Conservation (phyloP, 495 filamentous ascomycete genomes). For the Elasticomyces elasticus region DNA sequence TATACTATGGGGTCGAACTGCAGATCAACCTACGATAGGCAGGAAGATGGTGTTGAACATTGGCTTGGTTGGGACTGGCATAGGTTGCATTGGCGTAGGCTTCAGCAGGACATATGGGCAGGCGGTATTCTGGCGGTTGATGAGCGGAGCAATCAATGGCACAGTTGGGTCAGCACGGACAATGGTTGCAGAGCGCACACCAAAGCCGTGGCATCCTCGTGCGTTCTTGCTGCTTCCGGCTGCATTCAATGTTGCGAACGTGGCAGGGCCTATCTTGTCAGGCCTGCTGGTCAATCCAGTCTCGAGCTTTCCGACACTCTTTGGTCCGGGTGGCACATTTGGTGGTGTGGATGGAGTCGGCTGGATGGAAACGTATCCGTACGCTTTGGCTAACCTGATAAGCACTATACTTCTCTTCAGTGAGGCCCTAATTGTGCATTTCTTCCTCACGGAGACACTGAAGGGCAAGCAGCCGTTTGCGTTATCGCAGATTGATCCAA, state of each 20-base stretch:
- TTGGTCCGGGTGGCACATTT: slow-evolving; percentile 21
- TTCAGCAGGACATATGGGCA: slow-evolving; percentile 26
- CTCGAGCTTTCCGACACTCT: slow-evolving; percentile 14
- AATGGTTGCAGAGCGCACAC: slow-evolving; percentile 26
- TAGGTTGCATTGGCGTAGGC: slow-evolving; percentile 26
- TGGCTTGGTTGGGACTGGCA: slow-evolving; percentile 26
- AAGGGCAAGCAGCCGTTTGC: slow-evolving; percentile 16
- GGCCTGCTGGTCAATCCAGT: slow-evolving; percentile 25
- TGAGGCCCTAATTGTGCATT: slow-evolving; percentile 23
- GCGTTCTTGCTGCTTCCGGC: slow-evolving; percentile 29
- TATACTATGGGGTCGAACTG: slow-evolving; percentile 27
- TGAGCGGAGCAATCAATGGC: slow-evolving; percentile 29
- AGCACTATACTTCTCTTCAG: slow-evolving; percentile 21
- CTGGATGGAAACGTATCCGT: slow-evolving; percentile 28
- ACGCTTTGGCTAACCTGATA: slow-evolving; percentile 26
- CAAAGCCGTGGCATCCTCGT: slow-evolving; percentile 26
- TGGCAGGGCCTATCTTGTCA: slow-evolving; percentile 27
- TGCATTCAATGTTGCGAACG: slow-evolving; percentile 29
- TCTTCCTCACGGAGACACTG: slow-evolving; percentile 25
- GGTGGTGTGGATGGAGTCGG: slow-evolving; percentile 24
- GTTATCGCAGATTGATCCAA: slow-evolving; percentile 12
- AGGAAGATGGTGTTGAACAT: slow-evolving; percentile 28
- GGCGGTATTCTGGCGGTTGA: slow-evolving; percentile 24
- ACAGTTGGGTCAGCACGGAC: slow-evolving; percentile 29
- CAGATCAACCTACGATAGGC: slow-evolving; percentile 24